Percentiles rank a stretch among this genome's conserved stretches.
Conservation (phyloP, 345 rosid genomes). For the Camelina neglecta region DNA sequence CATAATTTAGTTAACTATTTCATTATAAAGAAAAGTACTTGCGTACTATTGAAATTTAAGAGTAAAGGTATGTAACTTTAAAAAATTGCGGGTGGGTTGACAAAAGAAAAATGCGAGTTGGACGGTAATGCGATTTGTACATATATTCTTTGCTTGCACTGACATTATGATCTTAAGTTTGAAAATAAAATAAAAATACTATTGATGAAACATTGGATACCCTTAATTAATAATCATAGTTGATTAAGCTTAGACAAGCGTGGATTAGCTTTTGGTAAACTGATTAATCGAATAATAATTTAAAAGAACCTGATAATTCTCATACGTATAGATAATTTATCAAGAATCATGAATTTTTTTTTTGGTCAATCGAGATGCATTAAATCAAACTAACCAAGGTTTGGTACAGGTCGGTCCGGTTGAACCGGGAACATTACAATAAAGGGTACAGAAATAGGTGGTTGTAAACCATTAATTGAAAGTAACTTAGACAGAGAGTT, state of each 20-base stretch:
- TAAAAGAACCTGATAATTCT: slow-evolving; percentile 21
- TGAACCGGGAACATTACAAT: too few species aligned
- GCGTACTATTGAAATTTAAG: not conserved
- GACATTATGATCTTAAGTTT: slow-evolving; percentile 28
- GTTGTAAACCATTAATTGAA: too few species aligned
- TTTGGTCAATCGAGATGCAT: too few species aligned
- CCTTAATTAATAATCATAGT: slow-evolving; percentile 4
- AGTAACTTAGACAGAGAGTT: too few species aligned
- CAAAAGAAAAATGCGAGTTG: slow-evolving; percentile 20
- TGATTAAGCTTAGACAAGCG: slow-evolving; percentile 34
- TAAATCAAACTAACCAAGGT: too few species aligned
- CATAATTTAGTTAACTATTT: not conserved
- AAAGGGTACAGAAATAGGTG: too few species aligned
- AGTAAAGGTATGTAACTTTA: not conserved
- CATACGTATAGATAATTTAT: not conserved
- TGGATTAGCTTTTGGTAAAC: slow-evolving; percentile 26
- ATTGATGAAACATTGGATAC: slow-evolving; percentile 40
- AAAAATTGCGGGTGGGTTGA: not conserved
- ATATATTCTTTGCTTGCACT: slow-evolving; percentile 36
- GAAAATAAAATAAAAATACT: slow-evolving; percentile 9
- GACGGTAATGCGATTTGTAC: slow-evolving; percentile 39
- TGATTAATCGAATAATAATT: slow-evolving; percentile 28
- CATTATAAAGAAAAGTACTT: not conserved
- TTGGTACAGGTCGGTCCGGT: too few species aligned
- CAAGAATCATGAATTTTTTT: slow-evolving; percentile 5